Percentiles rank a stretch among this genome's conserved stretches.
Conservation (phyloP, 228 moss, liverwort and hornwort species). For the Sphagnum magellanicum region DNA sequence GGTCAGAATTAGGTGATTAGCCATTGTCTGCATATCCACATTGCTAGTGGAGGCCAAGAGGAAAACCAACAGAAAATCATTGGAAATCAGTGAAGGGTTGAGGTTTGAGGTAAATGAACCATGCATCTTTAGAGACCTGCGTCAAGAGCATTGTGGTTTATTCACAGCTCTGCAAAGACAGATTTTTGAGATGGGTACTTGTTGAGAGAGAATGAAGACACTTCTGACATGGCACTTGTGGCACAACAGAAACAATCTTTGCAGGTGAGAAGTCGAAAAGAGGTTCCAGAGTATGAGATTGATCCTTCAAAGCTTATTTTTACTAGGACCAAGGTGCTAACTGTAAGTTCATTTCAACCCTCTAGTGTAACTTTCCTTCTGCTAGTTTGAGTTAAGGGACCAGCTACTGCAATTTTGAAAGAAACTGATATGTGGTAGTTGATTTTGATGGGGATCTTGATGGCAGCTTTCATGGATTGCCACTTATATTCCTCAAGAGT, state of each 20-base stretch:
- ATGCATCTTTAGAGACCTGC: no score
- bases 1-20: not conserved
- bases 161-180: no score
- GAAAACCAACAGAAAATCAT: not conserved
- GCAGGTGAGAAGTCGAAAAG: conserved; percentile 34
- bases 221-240: conserved; percentile 17
- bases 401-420: no score
- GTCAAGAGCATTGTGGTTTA: no score
- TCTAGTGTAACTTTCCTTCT: not conserved
- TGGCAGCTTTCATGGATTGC: no score
- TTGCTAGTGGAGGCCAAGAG: not conserved
- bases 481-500: no score
- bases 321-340: conserved; percentile 26
- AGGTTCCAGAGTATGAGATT: conserved; percentile 89
- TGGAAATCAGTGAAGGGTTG: not conserved
- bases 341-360: conserved; percentile 12
- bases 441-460: no score
- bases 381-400: no score
- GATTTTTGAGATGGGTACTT: no score
- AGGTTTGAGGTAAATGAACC: no score
- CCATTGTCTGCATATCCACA: no score
- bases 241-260: conserved; percentile 30
- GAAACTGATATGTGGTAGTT: no score
- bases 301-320: conserved; percentile 44
- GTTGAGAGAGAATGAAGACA: not conserved